A percentile compares a stretch with the other conserved stretches of the same genome.
Evolutionary conservation across 495 filamentous ascomycete genomes (phyloP).

Genomic region (Lophium mytilinum): DNA sequence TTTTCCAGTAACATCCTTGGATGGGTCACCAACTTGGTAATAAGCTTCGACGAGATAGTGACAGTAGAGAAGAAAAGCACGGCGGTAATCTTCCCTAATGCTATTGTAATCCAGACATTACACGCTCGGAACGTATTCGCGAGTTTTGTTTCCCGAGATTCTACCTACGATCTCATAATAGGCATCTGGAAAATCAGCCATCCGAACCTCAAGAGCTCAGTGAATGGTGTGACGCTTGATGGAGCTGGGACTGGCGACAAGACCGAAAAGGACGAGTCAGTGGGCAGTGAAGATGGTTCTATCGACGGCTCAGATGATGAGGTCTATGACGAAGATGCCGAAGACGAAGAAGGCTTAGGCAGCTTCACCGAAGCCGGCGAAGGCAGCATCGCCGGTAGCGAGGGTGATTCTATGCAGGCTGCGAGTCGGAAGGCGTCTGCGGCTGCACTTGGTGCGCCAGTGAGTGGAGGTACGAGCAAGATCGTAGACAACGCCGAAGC

Average conservation of each 20-base stretch:
- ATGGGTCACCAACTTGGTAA: slow-evolving; percentile 94
- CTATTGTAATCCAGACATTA: slow-evolving; percentile 89
- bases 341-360: slow-evolving; percentile 50
- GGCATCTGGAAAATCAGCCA: slow-evolving; percentile 98
- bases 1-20: slow-evolving; percentile 99
- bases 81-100: slow-evolving; percentile 93
- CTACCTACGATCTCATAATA: slow-evolving; percentile 93
- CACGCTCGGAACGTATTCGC: slow-evolving; percentile 94
- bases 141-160: slow-evolving; percentile 87
- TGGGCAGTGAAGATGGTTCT: slow-evolving; percentile 45
- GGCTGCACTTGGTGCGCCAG: slow-evolving; percentile 38
- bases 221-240: slow-evolving; percentile 76
- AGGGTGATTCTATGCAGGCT: slow-evolving; percentile 45
- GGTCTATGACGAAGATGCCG: slow-evolving; percentile 56
- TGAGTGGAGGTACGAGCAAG: slow-evolving; percentile 35
- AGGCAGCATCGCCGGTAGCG: slow-evolving; percentile 53
- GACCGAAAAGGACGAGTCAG: slow-evolving; percentile 69
- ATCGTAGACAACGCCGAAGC: slow-evolving; percentile 47
- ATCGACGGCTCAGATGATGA: slow-evolving; percentile 51
- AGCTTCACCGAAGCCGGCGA: slow-evolving; percentile 56
- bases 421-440: slow-evolving; percentile 61
- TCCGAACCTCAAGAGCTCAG: slow-evolving; percentile 75
- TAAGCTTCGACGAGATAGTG: slow-evolving; percentile 96
- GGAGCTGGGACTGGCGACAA: slow-evolving; percentile 77
- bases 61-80: slow-evolving; percentile 95